These are phyloP conservation scores for Thymus mandschuricus DNA, from an alignment of 257 asterid genomes.

Conservation along the genomic window DNA sequence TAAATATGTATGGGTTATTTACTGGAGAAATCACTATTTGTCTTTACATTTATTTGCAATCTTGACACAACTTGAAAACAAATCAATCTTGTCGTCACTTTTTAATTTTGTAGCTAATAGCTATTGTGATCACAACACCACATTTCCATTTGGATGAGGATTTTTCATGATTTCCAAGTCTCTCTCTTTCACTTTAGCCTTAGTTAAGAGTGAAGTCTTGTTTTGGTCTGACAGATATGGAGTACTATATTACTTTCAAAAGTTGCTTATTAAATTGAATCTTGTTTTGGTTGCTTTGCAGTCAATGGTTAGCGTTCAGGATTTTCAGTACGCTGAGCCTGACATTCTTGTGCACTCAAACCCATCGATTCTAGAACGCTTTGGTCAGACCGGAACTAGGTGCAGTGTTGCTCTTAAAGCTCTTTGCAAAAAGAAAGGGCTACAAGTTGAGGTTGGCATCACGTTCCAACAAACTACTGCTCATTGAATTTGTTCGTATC, in stretches of 20 bases:
- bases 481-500: neutral
- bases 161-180: neutral
- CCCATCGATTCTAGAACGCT: constrained; percentile 57
- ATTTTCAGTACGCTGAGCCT: constrained; percentile 79
- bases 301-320: constrained; percentile 61
- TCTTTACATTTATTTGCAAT: no score
- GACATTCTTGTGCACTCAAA: constrained; percentile 73
- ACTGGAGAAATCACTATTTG: no score
- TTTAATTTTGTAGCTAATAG: no score
- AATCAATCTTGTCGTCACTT: no score
- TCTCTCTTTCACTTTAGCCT: neutral
- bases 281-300: constrained; percentile 37
- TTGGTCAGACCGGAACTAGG: constrained; percentile 45
- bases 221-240: neutral
- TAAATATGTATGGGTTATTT: no score
- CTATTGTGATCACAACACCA: no score
- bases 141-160: neutral
- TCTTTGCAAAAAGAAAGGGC: constrained; percentile 81
- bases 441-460: constrained; percentile 61
- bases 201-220: constrained; percentile 3
- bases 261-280: constrained; percentile 12
- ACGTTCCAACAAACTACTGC: constrained; percentile 12
- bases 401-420: constrained; percentile 66
- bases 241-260: no score
- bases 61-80: no score